These are phyloP conservation scores for Mucor lusitanicus DNA, from an alignment of 371 early-diverging fungal genomes.

Conservation along the genomic window DNA sequence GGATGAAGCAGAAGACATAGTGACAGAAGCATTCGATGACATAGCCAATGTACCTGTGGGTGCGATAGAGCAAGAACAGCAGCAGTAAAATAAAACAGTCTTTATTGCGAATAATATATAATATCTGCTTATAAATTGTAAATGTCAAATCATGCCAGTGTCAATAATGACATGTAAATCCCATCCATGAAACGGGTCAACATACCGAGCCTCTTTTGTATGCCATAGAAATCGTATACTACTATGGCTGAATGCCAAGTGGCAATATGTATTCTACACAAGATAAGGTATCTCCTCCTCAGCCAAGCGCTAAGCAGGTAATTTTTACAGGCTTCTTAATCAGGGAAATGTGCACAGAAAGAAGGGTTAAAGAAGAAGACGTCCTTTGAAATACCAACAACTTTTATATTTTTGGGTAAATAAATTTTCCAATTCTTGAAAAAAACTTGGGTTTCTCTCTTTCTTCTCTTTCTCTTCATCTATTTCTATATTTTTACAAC, in stretches of 20 bases:
- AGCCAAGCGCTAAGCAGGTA: neutral
- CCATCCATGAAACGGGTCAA: neutral
- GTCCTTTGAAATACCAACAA: neutral
- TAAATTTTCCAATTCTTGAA: neutral
- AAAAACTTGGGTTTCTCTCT: neutral
- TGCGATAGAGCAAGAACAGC: too few relatives aligned
- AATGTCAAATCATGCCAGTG: neutral
- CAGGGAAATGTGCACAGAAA: neutral
- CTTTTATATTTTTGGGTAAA: neutral
- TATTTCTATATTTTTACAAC: constrained; percentile 4
- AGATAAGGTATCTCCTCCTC: too few relatives aligned
- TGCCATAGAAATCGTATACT: neutral
- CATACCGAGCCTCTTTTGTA: neutral
- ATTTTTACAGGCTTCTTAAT: neutral
- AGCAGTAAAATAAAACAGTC: too few relatives aligned
- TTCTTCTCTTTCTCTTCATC: constrained; percentile 4
- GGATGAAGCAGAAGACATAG: neutral
- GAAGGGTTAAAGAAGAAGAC: neutral
- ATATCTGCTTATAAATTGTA: neutral
- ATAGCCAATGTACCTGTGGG: neutral
- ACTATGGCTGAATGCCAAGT: too few relatives aligned
- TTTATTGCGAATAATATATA: too few relatives aligned
- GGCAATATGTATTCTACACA: too few relatives aligned
- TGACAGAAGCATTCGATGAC: neutral
- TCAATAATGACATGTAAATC: neutral